Conservation (phyloP, 192 early-diverging fungal genomes). For the Linderina pennispora region DNA sequence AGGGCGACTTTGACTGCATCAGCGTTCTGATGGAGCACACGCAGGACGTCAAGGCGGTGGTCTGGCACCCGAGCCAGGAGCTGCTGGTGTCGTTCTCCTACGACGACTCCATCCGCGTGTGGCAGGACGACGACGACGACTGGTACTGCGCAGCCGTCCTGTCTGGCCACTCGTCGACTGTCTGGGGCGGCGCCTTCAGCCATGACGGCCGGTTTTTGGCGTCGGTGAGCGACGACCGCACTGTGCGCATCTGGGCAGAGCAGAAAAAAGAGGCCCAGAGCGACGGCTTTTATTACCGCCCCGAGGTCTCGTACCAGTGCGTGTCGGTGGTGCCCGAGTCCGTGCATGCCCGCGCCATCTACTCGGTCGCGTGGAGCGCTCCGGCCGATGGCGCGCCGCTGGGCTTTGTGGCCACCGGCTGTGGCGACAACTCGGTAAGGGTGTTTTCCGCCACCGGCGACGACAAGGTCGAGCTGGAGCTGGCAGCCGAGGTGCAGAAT, state of each 20-base stretch:
- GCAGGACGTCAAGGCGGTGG: constrained; percentile 93
- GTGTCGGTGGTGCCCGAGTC: constrained; percentile 57
- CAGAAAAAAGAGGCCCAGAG: constrained; percentile 37
- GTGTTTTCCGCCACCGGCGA: constrained; percentile 46
- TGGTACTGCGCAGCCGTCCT: constrained; percentile 90
- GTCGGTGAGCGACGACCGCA: constrained; percentile 84
- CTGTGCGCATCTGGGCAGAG: constrained; percentile 75
- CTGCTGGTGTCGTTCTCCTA: constrained; percentile 83
- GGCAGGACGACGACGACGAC: constrained; percentile 94
- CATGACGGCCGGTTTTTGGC: constrained; percentile 54
- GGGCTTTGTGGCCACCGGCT: constrained; percentile 69
- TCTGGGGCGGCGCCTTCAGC: constrained; percentile 92
- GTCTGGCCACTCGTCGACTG: constrained; percentile 80
- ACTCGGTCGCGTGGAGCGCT: constrained; percentile 82
- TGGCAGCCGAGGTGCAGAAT: constrained; percentile 42
- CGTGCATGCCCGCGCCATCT: constrained; percentile 80
- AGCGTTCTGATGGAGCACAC: constrained; percentile 92
- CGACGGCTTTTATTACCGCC: constrained; percentile 46
- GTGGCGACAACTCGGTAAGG: constrained; percentile 76
- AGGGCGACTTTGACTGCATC: constrained; percentile 94
- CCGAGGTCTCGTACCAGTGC: constrained; percentile 63
- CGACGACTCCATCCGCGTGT: constrained; percentile 92
- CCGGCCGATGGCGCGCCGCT: constrained; percentile 41
- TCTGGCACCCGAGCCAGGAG: constrained; percentile 86
- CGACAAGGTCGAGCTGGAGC: constrained; percentile 6